Evolutionary conservation across 208 protist genomes (phyloP).

Genomic region (Porcisia deanei): DNA sequence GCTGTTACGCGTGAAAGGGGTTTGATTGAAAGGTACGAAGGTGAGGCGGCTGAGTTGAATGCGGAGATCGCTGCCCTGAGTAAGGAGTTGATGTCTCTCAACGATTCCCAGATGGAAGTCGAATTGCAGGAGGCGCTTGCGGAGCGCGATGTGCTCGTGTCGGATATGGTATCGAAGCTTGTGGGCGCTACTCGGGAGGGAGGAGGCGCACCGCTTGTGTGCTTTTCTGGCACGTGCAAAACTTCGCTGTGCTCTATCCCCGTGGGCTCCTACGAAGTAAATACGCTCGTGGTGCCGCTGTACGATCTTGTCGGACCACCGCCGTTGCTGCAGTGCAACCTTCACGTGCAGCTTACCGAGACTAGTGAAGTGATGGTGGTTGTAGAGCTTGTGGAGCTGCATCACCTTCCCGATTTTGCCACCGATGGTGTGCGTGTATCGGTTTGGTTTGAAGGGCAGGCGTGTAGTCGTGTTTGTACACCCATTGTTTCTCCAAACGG

Average conservation of each 20-base stretch:
- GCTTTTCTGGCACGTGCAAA: constrained; percentile 58
- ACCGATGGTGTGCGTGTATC: constrained; percentile 44
- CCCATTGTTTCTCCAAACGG: constrained; percentile 34
- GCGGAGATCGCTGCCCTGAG: constrained; percentile 32
- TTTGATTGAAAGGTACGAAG: constrained; percentile 24
- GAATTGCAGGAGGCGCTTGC: constrained; percentile 26
- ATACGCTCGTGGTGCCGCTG: constrained; percentile 46
- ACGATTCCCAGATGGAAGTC: constrained; percentile 31
- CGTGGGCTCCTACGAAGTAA: constrained; percentile 40
- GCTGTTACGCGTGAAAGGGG: constrained; percentile 24
- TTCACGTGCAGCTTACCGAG: constrained; percentile 34
- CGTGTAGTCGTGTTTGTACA: constrained; percentile 33
- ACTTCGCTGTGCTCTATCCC: constrained; percentile 37
- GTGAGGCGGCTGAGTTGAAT: constrained; percentile 5
- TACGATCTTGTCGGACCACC: constrained; percentile 46
- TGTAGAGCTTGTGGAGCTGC: constrained; percentile 43
- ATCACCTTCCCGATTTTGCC: constrained; percentile 51
- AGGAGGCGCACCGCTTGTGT: constrained; percentile 20
- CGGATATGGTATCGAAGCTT: constrained; percentile 11
- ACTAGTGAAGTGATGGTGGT: constrained; percentile 36
- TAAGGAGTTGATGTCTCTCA: constrained; percentile 14
- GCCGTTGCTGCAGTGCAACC: constrained; percentile 44
- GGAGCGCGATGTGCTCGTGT: constrained; percentile 35
- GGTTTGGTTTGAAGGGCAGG: constrained; percentile 57
- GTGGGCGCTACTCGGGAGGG: not conserved